Evolutionary conservation across 345 rosid genomes (phyloP), one percentile per base, ranked within the genome.

Genomic region (Aquilaria sinensis): DNA sequence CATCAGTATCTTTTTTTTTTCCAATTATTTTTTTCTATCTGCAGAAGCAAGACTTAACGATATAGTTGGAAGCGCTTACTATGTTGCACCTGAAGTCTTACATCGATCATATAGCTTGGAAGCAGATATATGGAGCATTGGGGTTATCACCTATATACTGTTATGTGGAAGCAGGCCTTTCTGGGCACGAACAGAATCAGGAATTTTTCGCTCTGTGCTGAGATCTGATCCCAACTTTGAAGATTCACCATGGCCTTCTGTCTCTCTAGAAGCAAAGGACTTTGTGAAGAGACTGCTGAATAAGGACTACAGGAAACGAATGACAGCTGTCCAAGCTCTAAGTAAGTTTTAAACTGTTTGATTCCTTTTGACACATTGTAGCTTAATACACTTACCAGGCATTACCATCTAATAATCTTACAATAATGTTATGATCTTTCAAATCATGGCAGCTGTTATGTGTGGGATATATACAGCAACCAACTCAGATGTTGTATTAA

Each of bases 81-180:
- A 86, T 65, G 92, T 86, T 7, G 92, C 92, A 12, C 92, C 92
- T 57, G 92, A 86, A 78, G 92, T 86, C 69, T 74, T 86, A 67
- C 92, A 83, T 70, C 77, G 92, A 74, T 86, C 86, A 45, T 86
- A 86, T 70, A 77, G 85, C 57, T 74, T 74, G 59, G 92, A 86
- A 46, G 92, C 85, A 58, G 92, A 86, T 74, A 77, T 86, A 69
- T 86, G 92, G 92, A 86, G 92, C 68, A 83, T 86, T 53, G 92
- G 92, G 23, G 89, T 86, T 48, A 86, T 86, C 67, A 62, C 83
- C 14, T 86, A 81, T 74, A 86, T 86, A 69, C 72, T 86, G 67
- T 65, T 86, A 72, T 83, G 89, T 71, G 92, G 92, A 65, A 86
- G 92, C 72, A 75, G 92, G 10, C 92, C 92, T 57, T 86, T 86